Base-by-base conservation (phyloP, 2,329 filamentous ascomycete species). In the Canariomyces notabilis region DNA sequence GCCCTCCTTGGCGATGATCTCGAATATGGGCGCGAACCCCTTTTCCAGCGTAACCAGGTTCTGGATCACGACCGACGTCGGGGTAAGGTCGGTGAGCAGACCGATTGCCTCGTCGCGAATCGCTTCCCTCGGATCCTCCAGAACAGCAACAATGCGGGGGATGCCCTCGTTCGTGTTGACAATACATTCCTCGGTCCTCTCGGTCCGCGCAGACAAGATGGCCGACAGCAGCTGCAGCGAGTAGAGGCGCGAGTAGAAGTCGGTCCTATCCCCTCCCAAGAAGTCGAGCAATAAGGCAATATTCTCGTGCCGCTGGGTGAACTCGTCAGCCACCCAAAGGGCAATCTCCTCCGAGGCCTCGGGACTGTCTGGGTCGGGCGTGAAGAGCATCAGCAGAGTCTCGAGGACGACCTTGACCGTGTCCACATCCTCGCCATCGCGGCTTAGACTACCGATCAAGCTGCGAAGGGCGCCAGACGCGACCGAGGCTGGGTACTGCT, bases 241-340 rank as follows among this genome's bases (percentile, higher is more conserved):
- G 67, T 97, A 97, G 1, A 97, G 77, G 19, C 91, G 84, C 18
- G 89, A 87, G 67, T 94, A 95, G 61, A 95, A 95, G 59, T 96
- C 90, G 55, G 75, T 76, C 12, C 84, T 82, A 56, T 96, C 91
- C 11, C 83, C 82, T 56, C 95, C 90, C 55, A 98, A 77, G 46
- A 98, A 86, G 62, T 93, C 86, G 50, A 98, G 79, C 19, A 98
- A 78, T 14, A 93, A 74, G 2, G 88, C 91, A 51, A 96, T 91
- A 65, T 98, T 97, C 69, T 97, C 91, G 79, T 96, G 90, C 53
- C 88, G 83, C 74, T 95, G 90, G 26, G 93, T 96, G 64, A 98
- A 98, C 67, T 97, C 91, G 68, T 98, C 93, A 44, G 93, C 93
- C 49, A 98, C 76, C 89, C 93, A 98, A 21, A 97, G 73, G 15